phyloP scores from a whole-genome alignment of 805 yeast genomes.

The Wickerhamiella siamensis region DNA sequence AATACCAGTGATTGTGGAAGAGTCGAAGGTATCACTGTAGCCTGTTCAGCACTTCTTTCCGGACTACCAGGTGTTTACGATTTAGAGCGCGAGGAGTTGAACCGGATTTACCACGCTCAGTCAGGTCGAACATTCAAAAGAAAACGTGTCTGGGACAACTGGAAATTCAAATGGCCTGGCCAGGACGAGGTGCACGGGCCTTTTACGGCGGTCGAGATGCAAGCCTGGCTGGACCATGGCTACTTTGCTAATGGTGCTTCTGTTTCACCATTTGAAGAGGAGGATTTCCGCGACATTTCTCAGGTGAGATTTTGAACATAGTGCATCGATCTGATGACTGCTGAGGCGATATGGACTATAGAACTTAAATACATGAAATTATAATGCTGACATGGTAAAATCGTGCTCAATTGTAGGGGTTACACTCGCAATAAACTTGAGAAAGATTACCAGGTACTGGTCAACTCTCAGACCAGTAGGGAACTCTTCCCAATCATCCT shows the following conservation, averaged over 20 bases:
- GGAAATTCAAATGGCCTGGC: conserved; percentile 1
- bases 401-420: conserved; percentile 97
- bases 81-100: not conserved
- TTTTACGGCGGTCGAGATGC: not conserved
- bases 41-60: not conserved
- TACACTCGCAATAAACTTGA: conserved; percentile 91
- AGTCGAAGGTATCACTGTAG: conserved; percentile 3
- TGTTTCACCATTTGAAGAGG: not conserved
- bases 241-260: not conserved
- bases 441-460: conserved; percentile 75
- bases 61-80: not conserved
- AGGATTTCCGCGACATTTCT: not conserved
- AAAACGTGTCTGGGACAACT: conserved; percentile 9
- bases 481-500: conserved; percentile 48
- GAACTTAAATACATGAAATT: no score
- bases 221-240: not conserved
- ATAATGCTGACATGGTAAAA: conserved; percentile 88
- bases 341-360: no score
- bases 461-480: conserved; percentile 59
- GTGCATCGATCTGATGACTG: no score
- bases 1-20: conserved; percentile 15
- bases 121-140: conserved; percentile 10
- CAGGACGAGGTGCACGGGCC: conserved; percentile 1
- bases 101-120: not conserved
- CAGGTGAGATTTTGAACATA: not conserved